These are phyloP conservation scores for Curvularia eragrostidis DNA, from an alignment of 2,329 filamentous ascomycete species.

Conservation along the genomic window DNA sequence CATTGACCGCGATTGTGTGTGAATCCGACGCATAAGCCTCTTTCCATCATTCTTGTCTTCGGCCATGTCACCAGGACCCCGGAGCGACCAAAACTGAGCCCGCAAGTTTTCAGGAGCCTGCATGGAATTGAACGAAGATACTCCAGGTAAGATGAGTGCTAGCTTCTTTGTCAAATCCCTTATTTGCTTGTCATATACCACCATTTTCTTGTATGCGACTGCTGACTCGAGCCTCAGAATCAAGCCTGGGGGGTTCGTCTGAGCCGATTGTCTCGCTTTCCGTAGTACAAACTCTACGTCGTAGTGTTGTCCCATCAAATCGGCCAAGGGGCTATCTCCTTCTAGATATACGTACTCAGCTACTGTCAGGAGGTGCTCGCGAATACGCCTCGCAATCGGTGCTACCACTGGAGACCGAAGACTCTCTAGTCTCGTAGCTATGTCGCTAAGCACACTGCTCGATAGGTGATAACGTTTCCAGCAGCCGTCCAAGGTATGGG, in stretches of 20 bases:
- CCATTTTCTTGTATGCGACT: neutral
- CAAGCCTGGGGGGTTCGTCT: no score
- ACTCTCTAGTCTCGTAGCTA: neutral
- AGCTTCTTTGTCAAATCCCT: neutral
- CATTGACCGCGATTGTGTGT: conserved; percentile 24
- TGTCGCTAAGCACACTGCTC: neutral
- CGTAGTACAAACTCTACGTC: neutral
- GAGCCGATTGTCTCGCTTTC: neutral
- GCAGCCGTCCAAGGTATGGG: neutral
- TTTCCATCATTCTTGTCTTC: conserved; percentile 12
- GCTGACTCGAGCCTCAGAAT: neutral
- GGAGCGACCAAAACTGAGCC: no score
- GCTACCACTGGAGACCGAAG: conserved; percentile 4
- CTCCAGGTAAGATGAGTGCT: neutral
- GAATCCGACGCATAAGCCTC: conserved; percentile 21
- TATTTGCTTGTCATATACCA: no score
- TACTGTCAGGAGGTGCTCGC: conserved; percentile 5
- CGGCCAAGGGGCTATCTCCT: neutral
- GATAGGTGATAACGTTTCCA: neutral
- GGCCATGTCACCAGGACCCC: no score
- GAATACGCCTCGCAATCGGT: conserved; percentile 2
- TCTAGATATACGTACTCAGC: conserved; percentile 1
- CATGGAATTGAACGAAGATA: neutral
- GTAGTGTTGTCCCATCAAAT: neutral
- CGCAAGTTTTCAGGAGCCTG: no score